Base-by-base conservation (phyloP, 495 filamentous ascomycete species). In the Geopyxis carbonaria region DNA sequence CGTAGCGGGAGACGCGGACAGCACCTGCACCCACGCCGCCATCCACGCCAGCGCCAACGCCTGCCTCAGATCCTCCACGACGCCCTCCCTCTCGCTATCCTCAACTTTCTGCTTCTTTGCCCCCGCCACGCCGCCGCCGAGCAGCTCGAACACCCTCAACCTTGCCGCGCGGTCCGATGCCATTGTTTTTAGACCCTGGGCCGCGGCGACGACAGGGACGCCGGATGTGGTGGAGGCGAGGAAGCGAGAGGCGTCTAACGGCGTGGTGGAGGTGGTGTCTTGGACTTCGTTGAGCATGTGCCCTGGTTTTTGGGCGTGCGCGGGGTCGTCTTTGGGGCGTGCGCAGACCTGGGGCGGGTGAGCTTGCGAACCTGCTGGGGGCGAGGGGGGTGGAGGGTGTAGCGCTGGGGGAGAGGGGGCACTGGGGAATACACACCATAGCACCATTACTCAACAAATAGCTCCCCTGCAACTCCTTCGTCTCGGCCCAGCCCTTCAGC, bases 31-130 rank as follows among this genome's bases (percentile, higher is more conserved):
- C 53, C 73, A 82, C 2, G 70, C 69, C 14, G 64, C 60, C 0
- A 84, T 61, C 56, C 75, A 78, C 1, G 68, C 63, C 21, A 63
- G 64, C 47, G 79, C 81, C 5, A 75, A 68, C 0, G 76, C 76
- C 23, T 59, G 48, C 4, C 67, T 64, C 11, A 84, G 57, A 31
- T 66, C 66, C 44, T 81, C 70, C 23, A 80, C 46, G 34, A 81
- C 68, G 0, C 45, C 46, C 4, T 53, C 57, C 29, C 64, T 60
- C 28, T 72, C 65, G 15, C 60, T 50, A 5, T 31, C 40, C 22
- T 51, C 53, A 2, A 55, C 51, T 2, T 60, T 16, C 4, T 62
- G 53, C 13, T 67, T 54, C 20, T 57, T 61, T 19, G 65, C 57
- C 22, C 62, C 61, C 22, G 60, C 45, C 2, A 61, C 57, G 14